Percentiles rank a stretch among this genome's conserved stretches.
Conservation (phyloP, 495 filamentous ascomycete genomes). For the Neurospora sp. region DNA sequence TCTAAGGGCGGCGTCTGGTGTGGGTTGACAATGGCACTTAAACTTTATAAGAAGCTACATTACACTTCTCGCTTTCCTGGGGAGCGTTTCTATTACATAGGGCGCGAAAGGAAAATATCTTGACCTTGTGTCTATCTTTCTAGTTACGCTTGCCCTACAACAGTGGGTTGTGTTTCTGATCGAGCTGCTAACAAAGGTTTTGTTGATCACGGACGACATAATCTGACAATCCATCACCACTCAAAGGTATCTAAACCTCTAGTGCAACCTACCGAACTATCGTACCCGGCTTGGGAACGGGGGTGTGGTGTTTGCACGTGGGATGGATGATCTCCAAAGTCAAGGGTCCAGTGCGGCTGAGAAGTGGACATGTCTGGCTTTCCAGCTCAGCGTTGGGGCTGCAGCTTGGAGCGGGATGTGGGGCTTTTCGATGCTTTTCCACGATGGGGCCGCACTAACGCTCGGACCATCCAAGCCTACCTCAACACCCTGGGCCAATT, state of each 20-base stretch:
- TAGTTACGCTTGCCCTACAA: neutral
- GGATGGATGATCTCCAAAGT: neutral
- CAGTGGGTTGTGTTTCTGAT: neutral
- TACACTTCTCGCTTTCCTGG: neutral
- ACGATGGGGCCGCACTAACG: neutral
- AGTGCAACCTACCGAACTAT: neutral
- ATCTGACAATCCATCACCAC: neutral
- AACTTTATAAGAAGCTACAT: neutral
- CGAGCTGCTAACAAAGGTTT: neutral
- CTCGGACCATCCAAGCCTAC: neutral
- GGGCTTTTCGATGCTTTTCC: neutral
- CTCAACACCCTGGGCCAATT: neutral
- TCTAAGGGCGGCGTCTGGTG: neutral
- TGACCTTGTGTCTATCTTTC: neutral
- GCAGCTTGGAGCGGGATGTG: neutral
- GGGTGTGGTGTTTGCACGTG: neutral
- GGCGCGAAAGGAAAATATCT: neutral
- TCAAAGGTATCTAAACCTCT: neutral
- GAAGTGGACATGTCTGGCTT: neutral
- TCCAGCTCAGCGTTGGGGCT: neutral
- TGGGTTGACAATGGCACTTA: neutral
- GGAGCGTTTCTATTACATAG: neutral
- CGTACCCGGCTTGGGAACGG: neutral
- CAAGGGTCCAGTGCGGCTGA: neutral
- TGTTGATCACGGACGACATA: neutral